Evolutionary conservation across 345 rosid genomes (phyloP).

Genomic region (Gossypium thurberi): DNA sequence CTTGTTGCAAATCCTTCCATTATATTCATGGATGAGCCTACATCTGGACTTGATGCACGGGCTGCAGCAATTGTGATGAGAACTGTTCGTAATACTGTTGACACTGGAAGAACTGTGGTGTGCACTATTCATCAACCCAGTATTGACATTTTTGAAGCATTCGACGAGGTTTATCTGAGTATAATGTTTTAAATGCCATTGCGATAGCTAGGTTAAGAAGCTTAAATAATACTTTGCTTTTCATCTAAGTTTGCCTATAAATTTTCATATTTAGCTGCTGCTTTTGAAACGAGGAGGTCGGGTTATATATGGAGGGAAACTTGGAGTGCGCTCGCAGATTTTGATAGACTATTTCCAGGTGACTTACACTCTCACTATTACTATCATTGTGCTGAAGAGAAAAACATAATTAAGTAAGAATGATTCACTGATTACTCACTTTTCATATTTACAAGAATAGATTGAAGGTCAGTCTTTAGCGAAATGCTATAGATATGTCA

Average conservation of each 20-base stretch:
- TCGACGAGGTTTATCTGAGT: constrained; percentile 65
- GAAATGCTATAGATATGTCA: background rate
- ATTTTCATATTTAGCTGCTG: constrained; percentile 49
- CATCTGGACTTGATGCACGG: constrained; percentile 94
- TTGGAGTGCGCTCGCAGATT: constrained; percentile 58
- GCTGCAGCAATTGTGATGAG: constrained; percentile 99
- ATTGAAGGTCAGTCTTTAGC: background rate
- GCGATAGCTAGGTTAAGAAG: background rate
- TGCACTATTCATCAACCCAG: constrained; percentile 96
- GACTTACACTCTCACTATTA: background rate
- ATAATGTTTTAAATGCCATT: background rate
- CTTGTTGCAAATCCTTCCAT: constrained; percentile 94
- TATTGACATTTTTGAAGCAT: constrained; percentile 89
- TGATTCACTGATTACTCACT: background rate
- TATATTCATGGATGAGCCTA: constrained; percentile 95
- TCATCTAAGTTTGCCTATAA: background rate
- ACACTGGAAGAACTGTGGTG: constrained; percentile 91
- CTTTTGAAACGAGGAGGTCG: constrained; percentile 96
- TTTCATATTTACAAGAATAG: background rate
- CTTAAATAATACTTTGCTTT: constrained; percentile 3
- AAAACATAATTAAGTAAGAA: too few species aligned
- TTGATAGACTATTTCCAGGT: constrained; percentile 88
- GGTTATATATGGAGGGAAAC: constrained; percentile 81
- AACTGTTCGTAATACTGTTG: constrained; percentile 90
- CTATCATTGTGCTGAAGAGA: background rate